Conservation (phyloP, 1,139 yeast genomes). For the Meyerozyma athensensis region DNA sequence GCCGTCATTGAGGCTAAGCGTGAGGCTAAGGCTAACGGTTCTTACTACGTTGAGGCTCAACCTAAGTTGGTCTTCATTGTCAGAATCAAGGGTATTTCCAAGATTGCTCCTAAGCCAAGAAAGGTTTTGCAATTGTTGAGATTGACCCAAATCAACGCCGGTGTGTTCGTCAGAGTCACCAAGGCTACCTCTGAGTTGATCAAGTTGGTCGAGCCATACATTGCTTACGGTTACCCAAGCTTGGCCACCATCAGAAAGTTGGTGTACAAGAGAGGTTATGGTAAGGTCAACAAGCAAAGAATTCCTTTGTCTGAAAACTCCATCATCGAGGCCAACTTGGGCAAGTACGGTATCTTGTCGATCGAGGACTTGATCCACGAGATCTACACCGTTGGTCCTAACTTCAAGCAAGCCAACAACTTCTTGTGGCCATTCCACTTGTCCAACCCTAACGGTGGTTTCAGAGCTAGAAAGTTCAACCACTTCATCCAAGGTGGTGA, state of each 20-base stretch:
- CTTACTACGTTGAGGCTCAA: constrained; percentile 97
- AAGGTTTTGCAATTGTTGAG: constrained; percentile 97
- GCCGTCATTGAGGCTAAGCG: constrained; percentile 90
- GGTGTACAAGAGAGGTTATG: constrained; percentile 99
- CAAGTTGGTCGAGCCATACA: constrained; percentile 97
- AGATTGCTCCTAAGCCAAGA: constrained; percentile 99
- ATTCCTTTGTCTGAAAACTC: constrained; percentile 90
- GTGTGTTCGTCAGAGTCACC: constrained; percentile 97
- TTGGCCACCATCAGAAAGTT: constrained; percentile 93
- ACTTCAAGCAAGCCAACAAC: constrained; percentile 99
- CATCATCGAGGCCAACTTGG: constrained; percentile 88
- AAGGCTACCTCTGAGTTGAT: constrained; percentile 97
- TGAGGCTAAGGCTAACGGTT: constrained; percentile 93
- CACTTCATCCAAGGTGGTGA: constrained; percentile 99
- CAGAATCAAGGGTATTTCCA: constrained; percentile 99
- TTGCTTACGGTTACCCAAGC: constrained; percentile 99
- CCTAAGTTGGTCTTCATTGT: constrained; percentile 93
- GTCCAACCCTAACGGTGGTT: constrained; percentile 99
- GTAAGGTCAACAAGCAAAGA: constrained; percentile 99
- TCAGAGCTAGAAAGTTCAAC: constrained; percentile 99
- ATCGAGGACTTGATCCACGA: constrained; percentile 98
- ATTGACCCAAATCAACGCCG: constrained; percentile 97
- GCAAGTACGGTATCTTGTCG: constrained; percentile 95
- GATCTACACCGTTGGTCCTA: constrained; percentile 97
- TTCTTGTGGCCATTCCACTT: constrained; percentile 99